These are phyloP conservation scores for Phoenix dactylifera DNA, from an alignment of 176 grass and related monocot genomes.

Conservation along the genomic window DNA sequence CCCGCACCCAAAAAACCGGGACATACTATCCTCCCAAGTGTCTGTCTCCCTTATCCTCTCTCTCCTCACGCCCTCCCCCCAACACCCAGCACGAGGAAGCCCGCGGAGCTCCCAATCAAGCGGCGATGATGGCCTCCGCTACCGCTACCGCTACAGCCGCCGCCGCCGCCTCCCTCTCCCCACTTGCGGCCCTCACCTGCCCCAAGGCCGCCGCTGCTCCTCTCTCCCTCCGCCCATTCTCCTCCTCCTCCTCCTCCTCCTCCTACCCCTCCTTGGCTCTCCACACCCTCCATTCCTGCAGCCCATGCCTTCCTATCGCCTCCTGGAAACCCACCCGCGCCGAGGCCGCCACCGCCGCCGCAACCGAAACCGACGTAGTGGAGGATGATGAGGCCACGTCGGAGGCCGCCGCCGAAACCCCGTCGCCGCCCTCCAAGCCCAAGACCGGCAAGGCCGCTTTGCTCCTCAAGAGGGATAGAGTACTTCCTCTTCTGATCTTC, in stretches of 20 bases:
- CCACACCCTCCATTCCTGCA: slow-evolving; percentile 16
- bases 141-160: background rate
- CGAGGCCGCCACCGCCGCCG: slow-evolving; percentile 35
- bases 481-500: slow-evolving; percentile 12
- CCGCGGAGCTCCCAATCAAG: too few species aligned
- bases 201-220: slow-evolving; percentile 9
- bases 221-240: slow-evolving; percentile 8
- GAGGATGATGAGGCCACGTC: slow-evolving; percentile 31
- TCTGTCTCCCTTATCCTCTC: too few species aligned
- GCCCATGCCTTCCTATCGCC: slow-evolving; percentile 33
- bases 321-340: slow-evolving; percentile 35
- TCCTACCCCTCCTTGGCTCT: slow-evolving; percentile 30
- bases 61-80: too few species aligned
- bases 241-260: slow-evolving; percentile 26
- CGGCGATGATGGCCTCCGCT: too few species aligned
- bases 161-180: background rate
- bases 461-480: slow-evolving; percentile 81
- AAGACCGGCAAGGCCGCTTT: slow-evolving; percentile 92
- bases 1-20: too few species aligned
- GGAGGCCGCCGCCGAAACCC: slow-evolving; percentile 18
- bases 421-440: slow-evolving; percentile 41
- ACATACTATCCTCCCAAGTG: too few species aligned
- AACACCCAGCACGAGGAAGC: too few species aligned
- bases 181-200: background rate
- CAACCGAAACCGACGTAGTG: slow-evolving; percentile 25